Percentiles rank a stretch among this genome's conserved stretches.
These are phyloP conservation scores for Debaryomyces castellii DNA, from an alignment of 805 yeast genomes.

Conservation along the genomic window DNA sequence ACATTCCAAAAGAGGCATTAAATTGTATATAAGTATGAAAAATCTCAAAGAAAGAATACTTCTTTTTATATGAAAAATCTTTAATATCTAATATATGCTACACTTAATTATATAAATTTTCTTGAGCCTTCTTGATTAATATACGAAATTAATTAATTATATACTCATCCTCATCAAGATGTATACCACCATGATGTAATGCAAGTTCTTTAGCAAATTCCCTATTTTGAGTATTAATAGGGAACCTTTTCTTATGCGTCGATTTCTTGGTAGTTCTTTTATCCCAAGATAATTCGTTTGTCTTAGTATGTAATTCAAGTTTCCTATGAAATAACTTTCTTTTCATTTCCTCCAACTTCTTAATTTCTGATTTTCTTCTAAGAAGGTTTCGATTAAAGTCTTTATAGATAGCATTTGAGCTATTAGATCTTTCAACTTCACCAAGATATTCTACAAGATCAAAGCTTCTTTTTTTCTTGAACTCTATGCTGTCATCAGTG, in stretches of 20 bases:
- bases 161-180: slow-evolving; percentile 12
- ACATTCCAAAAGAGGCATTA: slow-evolving; percentile 44
- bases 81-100: neutral
- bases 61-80: neutral
- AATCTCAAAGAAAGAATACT: neutral
- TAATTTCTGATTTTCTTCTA: slow-evolving; percentile 1
- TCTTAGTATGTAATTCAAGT: slow-evolving; percentile 7
- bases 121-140: neutral
- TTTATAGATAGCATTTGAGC: slow-evolving; percentile 3
- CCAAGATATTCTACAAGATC: slow-evolving; percentile 3
- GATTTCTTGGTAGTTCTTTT: neutral
- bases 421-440: slow-evolving; percentile 5
- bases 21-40: neutral
- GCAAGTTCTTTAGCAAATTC: slow-evolving; percentile 5
- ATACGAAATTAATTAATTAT: neutral
- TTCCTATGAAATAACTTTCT: slow-evolving; percentile 8
- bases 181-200: slow-evolving; percentile 11
- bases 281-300: slow-evolving; percentile 8
- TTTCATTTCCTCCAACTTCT: slow-evolving; percentile 4
- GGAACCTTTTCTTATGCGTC: slow-evolving; percentile 1
- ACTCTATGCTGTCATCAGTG: neutral
- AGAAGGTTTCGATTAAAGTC: slow-evolving; percentile 6
- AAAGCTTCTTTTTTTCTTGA: neutral
- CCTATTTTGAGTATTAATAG: slow-evolving; percentile 4
- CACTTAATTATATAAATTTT: neutral